Evolutionary conservation across 2,329 filamentous ascomycete species (phyloP), one percentile per base, ranked within the genome.

Genomic region (Diaporthe sp.): DNA sequence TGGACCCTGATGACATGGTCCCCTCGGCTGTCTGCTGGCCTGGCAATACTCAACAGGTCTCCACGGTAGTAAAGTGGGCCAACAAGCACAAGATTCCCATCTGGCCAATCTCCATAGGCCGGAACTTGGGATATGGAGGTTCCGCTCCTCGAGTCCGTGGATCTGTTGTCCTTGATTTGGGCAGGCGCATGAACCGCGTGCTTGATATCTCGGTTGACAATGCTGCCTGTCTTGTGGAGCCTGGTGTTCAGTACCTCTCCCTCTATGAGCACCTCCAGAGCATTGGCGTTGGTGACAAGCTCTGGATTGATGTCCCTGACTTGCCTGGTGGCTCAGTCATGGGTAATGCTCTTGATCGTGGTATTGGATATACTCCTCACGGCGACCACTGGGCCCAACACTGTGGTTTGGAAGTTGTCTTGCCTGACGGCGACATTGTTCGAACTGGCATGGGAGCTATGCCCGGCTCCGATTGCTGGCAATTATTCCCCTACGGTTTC

Each of bases 21-120:
- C 55, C 55, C 55, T 58, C 55, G 17, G 55, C 55, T 58, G 55
- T 58, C 55, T 58, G 55, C 55, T 58, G 55, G 55, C 55, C 55
- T 58, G 55, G 55, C 55, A 58, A 58, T 15, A 58, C 55, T 13
- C n/a, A 58, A 37, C 55, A 58, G n/a, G 55, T 58, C 15, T 58
- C 55, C 17, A 58, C 25, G 31, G 55, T 58, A 20, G 55, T 58
- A 2, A 58, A 58, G 55, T 58, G 55, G 55, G 55, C 55, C 55
- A 58, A 58, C 55, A 58, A 58, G 55, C 55, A 58, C 31, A 58
- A 58, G 20, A 58, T 58, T 58, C 31, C 31, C 17, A 58, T 58
- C 6, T 58, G 55, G 55, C 55, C 55, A n/a, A 58, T 58, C 12
- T 58, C 55, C 6, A 58, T 37, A 37, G 55, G 55, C 20, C 55